phyloP scores from a whole-genome alignment of 1,284 basidiomycete genomes.

The Taiwanofungus camphoratus region DNA sequence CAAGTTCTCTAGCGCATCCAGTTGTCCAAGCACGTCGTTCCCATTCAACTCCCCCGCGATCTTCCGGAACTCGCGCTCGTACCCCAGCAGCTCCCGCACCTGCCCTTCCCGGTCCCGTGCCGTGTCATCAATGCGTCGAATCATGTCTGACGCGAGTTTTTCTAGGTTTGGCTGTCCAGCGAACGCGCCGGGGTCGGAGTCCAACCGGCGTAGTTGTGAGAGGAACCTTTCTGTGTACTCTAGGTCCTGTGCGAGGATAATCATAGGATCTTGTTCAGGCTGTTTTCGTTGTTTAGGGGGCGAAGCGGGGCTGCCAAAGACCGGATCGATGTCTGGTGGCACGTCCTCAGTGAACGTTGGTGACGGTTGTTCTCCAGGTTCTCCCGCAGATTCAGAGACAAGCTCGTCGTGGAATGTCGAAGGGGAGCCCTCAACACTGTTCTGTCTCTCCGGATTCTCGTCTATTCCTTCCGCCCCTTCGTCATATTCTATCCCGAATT shows the following conservation, averaged over 20 bases:
- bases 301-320: conserved; percentile 36
- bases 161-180: conserved; percentile 52
- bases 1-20: conserved; percentile 58
- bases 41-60: conserved; percentile 74
- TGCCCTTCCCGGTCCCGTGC: conserved; percentile 71
- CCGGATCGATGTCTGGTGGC: conserved; percentile 36
- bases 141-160: conserved; percentile 66
- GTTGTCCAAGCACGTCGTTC: conserved; percentile 59
- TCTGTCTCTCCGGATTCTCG: conserved; percentile 28
- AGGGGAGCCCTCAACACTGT: conserved; percentile 6
- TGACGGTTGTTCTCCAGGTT: conserved; percentile 9
- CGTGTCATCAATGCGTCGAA: conserved; percentile 68
- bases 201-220: conserved; percentile 60
- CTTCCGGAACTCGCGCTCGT: conserved; percentile 72
- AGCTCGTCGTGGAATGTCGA: conserved; percentile 21
- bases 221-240: conserved; percentile 75
- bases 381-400: conserved; percentile 9
- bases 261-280: conserved; percentile 62
- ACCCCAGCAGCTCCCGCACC: conserved; percentile 67
- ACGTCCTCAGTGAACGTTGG: conserved; percentile 24
- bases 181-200: conserved; percentile 42
- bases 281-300: conserved; percentile 27
- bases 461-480: conserved; percentile 80
- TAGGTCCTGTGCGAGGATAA: conserved; percentile 63
- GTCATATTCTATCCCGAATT: conserved; percentile 82